Evolutionary conservation across 768 basidiomycete species (phyloP).

Genomic region (Lyophyllum semitale): DNA sequence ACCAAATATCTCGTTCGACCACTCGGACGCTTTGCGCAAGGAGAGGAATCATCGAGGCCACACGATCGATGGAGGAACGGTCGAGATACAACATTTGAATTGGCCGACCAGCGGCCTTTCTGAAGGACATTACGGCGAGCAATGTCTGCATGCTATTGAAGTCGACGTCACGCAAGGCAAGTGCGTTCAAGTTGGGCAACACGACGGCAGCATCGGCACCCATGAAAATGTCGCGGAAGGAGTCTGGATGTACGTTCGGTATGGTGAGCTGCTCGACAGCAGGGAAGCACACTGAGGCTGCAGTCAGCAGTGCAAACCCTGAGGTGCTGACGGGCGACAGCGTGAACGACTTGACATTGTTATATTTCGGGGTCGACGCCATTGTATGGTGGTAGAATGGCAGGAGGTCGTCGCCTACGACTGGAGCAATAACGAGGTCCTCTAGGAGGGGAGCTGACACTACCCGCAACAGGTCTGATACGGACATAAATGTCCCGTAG

Average conservation of each 20-base stretch:
- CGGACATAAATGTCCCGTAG: constrained; percentile 17
- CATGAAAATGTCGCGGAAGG: constrained; percentile 12
- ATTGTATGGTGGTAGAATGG: constrained; percentile 8
- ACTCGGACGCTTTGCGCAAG: constrained; percentile 5
- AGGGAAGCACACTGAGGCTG: constrained; percentile 16
- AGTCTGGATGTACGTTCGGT: constrained; percentile 14
- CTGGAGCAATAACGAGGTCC: constrained; percentile 13
- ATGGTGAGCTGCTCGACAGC: constrained; percentile 15
- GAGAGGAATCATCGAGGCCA: constrained; percentile 1
- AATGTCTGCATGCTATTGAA: constrained; percentile 7
- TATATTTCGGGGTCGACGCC: constrained; percentile 11
- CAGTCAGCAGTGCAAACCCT: constrained; percentile 7
- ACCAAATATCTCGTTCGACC: constrained; percentile 16
- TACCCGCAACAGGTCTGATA: constrained; percentile 18
- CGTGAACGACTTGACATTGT: constrained; percentile 11
- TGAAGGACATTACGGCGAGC: constrained; percentile 6
- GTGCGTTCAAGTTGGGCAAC: constrained; percentile 11
- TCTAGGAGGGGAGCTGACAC: constrained; percentile 7
- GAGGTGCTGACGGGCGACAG: constrained; percentile 13
- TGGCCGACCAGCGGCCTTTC: constrained; percentile 8
- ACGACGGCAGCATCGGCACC: background rate
- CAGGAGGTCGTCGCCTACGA: constrained; percentile 13
- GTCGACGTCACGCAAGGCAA: constrained; percentile 18
- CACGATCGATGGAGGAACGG: constrained; percentile 7
- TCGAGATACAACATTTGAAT: constrained; percentile 16